Percentiles rank a stretch among this genome's conserved stretches.
Conservation (phyloP, 2,329 filamentous ascomycete species). For the Tolypocladium endophyticum region DNA sequence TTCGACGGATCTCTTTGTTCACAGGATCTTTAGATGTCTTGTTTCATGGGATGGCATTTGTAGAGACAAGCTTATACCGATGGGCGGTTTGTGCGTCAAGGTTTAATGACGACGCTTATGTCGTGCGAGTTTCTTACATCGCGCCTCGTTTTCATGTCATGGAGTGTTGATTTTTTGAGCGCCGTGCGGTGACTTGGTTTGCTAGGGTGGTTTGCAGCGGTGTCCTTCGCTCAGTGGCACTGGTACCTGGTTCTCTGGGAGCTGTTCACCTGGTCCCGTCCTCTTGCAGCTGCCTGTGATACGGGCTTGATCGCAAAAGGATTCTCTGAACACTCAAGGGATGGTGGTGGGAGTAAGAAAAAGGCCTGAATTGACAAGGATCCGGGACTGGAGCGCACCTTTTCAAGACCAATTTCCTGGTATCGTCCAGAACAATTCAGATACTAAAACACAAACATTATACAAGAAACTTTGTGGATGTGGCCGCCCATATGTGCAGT, state of each 20-base stretch:
- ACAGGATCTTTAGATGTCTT: constrained; percentile 8
- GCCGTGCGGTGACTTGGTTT: background rate
- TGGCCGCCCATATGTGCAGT: background rate
- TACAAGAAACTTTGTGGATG: background rate
- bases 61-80: constrained; percentile 6
- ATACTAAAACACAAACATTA: background rate
- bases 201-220: background rate
- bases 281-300: background rate
- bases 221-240: background rate
- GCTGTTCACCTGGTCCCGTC: background rate
- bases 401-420: background rate
- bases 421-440: background rate
- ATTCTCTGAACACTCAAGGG: background rate
- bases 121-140: background rate
- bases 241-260: background rate
- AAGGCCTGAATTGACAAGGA: background rate
- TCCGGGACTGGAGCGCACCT: background rate
- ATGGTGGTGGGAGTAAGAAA: background rate
- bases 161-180: background rate
- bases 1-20: constrained; percentile 5
- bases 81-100: constrained; percentile 7
- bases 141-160: background rate
- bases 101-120: constrained; percentile 9
- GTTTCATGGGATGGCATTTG: constrained; percentile 7
- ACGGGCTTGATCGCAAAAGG: background rate